These are phyloP conservation scores for Trypanosoma rangeli DNA, from an alignment of 208 protist species.

Conservation along the genomic window DNA sequence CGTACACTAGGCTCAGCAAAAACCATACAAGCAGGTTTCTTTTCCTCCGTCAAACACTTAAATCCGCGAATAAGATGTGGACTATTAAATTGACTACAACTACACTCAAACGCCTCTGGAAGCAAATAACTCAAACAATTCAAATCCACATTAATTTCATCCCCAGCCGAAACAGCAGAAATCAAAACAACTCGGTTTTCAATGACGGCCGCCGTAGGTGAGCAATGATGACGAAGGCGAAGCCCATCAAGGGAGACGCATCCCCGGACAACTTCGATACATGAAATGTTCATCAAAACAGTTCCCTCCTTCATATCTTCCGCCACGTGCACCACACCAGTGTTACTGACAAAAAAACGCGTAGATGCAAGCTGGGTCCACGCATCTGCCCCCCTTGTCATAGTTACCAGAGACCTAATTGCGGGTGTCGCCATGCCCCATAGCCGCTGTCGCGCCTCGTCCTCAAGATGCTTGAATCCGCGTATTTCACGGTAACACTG, in stretches of 20 bases:
- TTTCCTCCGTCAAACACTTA: slow-evolving; percentile 27
- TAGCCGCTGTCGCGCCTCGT: slow-evolving; percentile 55
- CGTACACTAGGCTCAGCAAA: slow-evolving; percentile 48
- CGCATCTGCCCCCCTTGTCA: slow-evolving; percentile 26
- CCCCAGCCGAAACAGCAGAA: slow-evolving; percentile 42
- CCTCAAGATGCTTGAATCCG: slow-evolving; percentile 67
- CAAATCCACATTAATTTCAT: slow-evolving; percentile 75
- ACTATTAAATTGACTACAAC: slow-evolving; percentile 26
- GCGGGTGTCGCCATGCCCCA: slow-evolving; percentile 72
- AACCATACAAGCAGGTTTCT: slow-evolving; percentile 45
- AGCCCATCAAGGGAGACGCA: slow-evolving; percentile 55
- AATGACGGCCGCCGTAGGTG: slow-evolving; percentile 59
- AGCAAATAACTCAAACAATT: slow-evolving; percentile 64
- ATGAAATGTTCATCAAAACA: slow-evolving; percentile 39
- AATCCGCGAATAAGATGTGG: slow-evolving; percentile 62
- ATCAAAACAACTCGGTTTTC: slow-evolving; percentile 58
- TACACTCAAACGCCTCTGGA: slow-evolving; percentile 49
- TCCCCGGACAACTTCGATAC: slow-evolving; percentile 28
- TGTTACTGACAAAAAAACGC: slow-evolving; percentile 42
- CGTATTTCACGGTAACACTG: slow-evolving; percentile 68
- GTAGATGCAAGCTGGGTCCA: slow-evolving; percentile 53
- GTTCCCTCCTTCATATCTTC: slow-evolving; percentile 53
- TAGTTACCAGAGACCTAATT: slow-evolving; percentile 52
- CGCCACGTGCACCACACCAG: slow-evolving; percentile 48
- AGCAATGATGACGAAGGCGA: slow-evolving; percentile 68